phyloP scores from a whole-genome alignment of 129 eudicot species.

The Tanacetum coccineum region DNA sequence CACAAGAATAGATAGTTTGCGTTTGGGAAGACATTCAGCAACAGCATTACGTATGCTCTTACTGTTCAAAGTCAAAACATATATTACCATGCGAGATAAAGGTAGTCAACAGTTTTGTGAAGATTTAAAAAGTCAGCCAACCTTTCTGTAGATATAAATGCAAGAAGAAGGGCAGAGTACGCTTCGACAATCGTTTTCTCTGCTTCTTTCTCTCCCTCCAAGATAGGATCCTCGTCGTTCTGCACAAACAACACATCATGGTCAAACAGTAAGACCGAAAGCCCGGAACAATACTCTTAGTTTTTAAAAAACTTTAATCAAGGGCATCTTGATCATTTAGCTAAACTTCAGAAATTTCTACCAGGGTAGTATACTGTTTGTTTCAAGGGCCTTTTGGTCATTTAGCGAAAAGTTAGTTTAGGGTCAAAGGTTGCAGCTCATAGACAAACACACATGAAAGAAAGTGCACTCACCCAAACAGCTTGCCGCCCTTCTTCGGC shows the following conservation, averaged over 20 bases:
- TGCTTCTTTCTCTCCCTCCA: constrained; percentile 95
- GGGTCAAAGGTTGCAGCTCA: neutral
- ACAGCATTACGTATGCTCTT: constrained; percentile 71
- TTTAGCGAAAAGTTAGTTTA: neutral
- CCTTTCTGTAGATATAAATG: constrained; percentile 96
- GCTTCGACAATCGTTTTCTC: constrained; percentile 97
- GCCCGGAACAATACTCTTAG: too few relatives aligned
- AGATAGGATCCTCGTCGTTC: constrained; percentile 71
- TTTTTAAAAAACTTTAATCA: too few relatives aligned
- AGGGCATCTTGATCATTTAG: constrained; percentile 13
- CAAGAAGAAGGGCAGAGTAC: constrained; percentile 92
- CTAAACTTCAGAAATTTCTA: constrained; percentile 1
- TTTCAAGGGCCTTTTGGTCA: constrained; percentile 9
- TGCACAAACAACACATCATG: constrained; percentile 27
- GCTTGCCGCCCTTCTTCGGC: constrained; percentile 71
- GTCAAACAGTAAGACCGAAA: neutral
- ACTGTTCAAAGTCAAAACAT: constrained; percentile 44
- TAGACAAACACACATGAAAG: neutral
- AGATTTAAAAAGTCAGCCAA: constrained; percentile 17
- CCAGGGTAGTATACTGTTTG: neutral
- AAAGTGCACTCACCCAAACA: constrained; percentile 52
- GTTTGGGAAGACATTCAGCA: constrained; percentile 76
- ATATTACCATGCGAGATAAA: constrained; percentile 9
- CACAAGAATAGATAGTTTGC: constrained; percentile 61
- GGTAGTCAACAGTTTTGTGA: neutral